Evolutionary conservation across 2,329 filamentous ascomycete species (phyloP).

Genomic region (Pseudogymnoascus sp.): DNA sequence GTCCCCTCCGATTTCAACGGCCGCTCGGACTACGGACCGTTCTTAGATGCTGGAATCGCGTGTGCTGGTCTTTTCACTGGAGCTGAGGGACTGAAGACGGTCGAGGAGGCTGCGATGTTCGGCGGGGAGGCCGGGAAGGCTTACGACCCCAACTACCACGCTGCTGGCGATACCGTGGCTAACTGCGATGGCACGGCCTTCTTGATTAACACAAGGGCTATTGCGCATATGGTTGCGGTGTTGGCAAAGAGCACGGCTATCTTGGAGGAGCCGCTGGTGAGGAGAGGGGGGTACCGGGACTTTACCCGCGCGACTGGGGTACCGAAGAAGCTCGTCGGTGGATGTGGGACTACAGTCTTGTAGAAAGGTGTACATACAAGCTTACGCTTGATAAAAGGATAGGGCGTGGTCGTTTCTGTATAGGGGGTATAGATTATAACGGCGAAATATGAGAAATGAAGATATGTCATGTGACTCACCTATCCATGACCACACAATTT

Average conservation of each 20-base stretch:
- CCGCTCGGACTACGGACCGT: constrained; percentile 54
- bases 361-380: not conserved
- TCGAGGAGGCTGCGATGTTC: constrained; percentile 43
- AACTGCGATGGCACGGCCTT: constrained; percentile 51
- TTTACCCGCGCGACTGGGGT: not conserved
- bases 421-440: not conserved
- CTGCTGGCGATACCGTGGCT: constrained; percentile 43
- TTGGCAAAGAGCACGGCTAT: constrained; percentile 43
- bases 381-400: not conserved
- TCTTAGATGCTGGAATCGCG: constrained; percentile 50
- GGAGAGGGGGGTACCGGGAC: not conserved
- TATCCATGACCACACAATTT: not conserved
- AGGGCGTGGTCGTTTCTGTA: not conserved
- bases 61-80: constrained; percentile 54
- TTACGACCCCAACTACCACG: constrained; percentile 53
- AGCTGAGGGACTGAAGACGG: constrained; percentile 53
- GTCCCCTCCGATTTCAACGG: constrained; percentile 49
- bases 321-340: not conserved
- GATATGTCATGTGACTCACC: not conserved
- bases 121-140: constrained; percentile 48
- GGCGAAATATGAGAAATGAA: not conserved
- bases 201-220: constrained; percentile 48
- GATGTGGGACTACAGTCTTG: not conserved
- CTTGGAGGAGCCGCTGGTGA: constrained; percentile 25
- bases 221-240: constrained; percentile 46